These are phyloP conservation scores for Pythium phragmitis DNA, from an alignment of 352 stramenopile species.

Conservation along the genomic window DNA sequence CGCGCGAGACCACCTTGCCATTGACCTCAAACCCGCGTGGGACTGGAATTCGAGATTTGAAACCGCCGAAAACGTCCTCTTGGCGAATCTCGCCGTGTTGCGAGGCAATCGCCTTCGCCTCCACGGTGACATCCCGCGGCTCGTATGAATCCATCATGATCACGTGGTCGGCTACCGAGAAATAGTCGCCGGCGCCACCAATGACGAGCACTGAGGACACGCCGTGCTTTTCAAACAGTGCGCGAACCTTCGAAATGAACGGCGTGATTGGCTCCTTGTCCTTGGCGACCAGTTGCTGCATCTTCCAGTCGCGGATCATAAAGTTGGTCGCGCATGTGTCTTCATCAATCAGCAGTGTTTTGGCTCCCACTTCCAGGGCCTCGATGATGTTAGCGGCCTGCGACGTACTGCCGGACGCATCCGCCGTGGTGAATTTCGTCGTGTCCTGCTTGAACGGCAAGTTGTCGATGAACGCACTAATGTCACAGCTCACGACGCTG, in stretches of 20 bases:
- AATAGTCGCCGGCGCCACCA: conserved; percentile 95
- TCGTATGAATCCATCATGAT: conserved; percentile 97
- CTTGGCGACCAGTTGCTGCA: conserved; percentile 94
- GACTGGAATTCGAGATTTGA: conserved; percentile 53
- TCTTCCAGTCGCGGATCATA: conserved; percentile 98
- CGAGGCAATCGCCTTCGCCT: conserved; percentile 91
- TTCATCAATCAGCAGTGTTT: conserved; percentile 95
- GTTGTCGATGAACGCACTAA: conserved; percentile 96
- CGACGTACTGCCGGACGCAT: conserved; percentile 96
- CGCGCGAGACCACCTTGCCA: conserved; percentile 78
- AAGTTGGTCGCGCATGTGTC: conserved; percentile 98
- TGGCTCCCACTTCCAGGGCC: conserved; percentile 87
- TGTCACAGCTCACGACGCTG: conserved; percentile 88
- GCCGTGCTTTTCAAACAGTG: conserved; percentile 84
- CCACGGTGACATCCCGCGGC: conserved; percentile 88
- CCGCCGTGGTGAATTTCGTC: conserved; percentile 88
- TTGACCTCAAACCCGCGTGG: conserved; percentile 53
- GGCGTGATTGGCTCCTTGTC: conserved; percentile 98
- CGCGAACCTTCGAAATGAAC: conserved; percentile 95
- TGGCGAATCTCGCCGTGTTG: conserved; percentile 56
- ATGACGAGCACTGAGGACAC: conserved; percentile 97
- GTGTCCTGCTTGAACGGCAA: conserved; percentile 94
- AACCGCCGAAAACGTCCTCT: conserved; percentile 47
- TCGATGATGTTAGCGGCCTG: conserved; percentile 97
- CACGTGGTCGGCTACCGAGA: conserved; percentile 95